Percentiles rank a stretch among this genome's conserved stretches.
These are phyloP conservation scores for Coniochaeta sp. DNA, from an alignment of 2,329 filamentous ascomycete species.

Conservation along the genomic window DNA sequence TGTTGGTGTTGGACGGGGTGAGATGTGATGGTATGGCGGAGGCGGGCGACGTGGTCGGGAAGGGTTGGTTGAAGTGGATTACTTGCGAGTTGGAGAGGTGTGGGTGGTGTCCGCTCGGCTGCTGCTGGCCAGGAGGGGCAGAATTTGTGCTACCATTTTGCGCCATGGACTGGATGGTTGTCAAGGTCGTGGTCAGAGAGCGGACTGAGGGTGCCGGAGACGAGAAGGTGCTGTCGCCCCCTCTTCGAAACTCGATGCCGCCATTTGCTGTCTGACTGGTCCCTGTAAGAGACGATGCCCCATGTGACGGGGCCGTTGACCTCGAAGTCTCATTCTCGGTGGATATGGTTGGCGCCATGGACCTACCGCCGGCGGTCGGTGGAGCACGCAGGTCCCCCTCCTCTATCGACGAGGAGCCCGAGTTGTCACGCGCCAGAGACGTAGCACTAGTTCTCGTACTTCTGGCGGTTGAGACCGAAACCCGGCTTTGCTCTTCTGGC, in stretches of 20 bases:
- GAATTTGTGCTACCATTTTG: slow-evolving; percentile 40
- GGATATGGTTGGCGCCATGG: slow-evolving; percentile 71
- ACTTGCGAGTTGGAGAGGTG: slow-evolving; percentile 29
- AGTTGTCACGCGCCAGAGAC: slow-evolving; percentile 52
- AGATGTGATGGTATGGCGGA: slow-evolving; percentile 69
- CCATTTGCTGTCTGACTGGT: slow-evolving; percentile 65
- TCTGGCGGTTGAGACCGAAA: slow-evolving; percentile 49
- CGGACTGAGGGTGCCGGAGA: slow-evolving; percentile 75
- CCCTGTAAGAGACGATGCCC: slow-evolving; percentile 57
- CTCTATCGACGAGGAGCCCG: slow-evolving; percentile 53
- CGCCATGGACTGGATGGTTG: slow-evolving; percentile 72
- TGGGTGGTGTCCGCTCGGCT: slow-evolving; percentile 15
- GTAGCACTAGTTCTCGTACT: slow-evolving; percentile 40
- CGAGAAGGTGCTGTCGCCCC: slow-evolving; percentile 71
- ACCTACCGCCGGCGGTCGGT: slow-evolving; percentile 59
- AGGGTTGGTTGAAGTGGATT: slow-evolving; percentile 60
- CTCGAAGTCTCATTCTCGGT: slow-evolving; percentile 71
- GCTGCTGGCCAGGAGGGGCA: not conserved
- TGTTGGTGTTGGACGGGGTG: slow-evolving; percentile 36
- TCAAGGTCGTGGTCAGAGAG: slow-evolving; percentile 76
- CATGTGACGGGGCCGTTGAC: slow-evolving; percentile 71
- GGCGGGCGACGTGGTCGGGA: slow-evolving; percentile 55
- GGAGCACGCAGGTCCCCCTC: slow-evolving; percentile 35
- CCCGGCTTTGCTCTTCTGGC: slow-evolving; percentile 35
- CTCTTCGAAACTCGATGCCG: slow-evolving; percentile 60